Evolutionary conservation across 495 filamentous ascomycete genomes (phyloP).

Genomic region (Xylaria castorea): DNA sequence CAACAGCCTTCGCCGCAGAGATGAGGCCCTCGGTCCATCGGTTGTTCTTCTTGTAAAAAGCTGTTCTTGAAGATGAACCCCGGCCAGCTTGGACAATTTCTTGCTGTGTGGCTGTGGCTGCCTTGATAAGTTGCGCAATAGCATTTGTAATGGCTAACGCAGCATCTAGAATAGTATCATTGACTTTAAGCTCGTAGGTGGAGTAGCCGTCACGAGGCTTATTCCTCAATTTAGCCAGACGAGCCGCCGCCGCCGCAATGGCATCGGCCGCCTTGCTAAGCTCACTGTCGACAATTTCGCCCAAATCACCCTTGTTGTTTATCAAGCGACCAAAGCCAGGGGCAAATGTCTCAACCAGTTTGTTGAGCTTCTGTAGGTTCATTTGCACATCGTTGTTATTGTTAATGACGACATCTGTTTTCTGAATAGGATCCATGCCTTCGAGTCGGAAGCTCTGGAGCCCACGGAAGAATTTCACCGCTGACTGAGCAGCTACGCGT

Average conservation of each 20-base stretch:
- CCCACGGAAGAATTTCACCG: conserved; percentile 94
- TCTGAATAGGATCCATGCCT: conserved; percentile 82
- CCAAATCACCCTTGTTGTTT: conserved; percentile 80
- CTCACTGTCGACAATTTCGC: conserved; percentile 91
- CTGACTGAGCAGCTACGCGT: conserved; percentile 83
- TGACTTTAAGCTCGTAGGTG: conserved; percentile 94
- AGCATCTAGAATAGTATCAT: conserved; percentile 92
- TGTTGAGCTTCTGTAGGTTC: conserved; percentile 87
- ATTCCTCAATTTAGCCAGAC: conserved; percentile 87
- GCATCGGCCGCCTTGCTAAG: conserved; percentile 93
- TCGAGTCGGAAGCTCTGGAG: conserved; percentile 93
- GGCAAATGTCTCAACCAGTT: conserved; percentile 88
- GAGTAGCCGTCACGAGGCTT: conserved; percentile 93
- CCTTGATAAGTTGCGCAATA: conserved; percentile 94
- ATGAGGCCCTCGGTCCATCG: conserved; percentile 98
- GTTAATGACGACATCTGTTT: conserved; percentile 95
- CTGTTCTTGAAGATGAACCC: conserved; percentile 85
- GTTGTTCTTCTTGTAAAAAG: conserved; percentile 99
- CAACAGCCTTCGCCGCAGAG: conserved; percentile 95
- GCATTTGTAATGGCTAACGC: conserved; percentile 96
- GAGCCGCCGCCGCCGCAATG: conserved; percentile 88
- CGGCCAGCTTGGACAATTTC: conserved; percentile 97
- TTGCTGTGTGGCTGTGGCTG: conserved; percentile 90
- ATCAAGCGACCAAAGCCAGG: conserved; percentile 82
- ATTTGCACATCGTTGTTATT: conserved; percentile 93